Evolutionary conservation across 441 rosid genomes (phyloP), one percentile per base, ranked within the genome.

Genomic region (Omphalea diandra): DNA sequence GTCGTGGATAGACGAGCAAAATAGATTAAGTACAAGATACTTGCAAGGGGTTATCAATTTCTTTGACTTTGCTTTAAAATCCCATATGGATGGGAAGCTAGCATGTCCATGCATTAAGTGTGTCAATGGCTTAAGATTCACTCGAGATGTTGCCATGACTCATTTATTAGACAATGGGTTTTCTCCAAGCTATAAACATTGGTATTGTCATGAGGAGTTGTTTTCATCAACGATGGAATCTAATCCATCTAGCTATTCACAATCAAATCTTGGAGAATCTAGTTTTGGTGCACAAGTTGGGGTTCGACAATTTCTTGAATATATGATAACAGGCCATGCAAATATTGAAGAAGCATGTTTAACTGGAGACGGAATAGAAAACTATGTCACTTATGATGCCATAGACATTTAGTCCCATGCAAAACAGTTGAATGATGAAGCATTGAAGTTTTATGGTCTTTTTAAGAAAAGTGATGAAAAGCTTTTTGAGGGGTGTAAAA

Each of bases 391-490:
- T 2, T 11, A 18, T 9, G 6, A 18, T 18, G n/a, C n/a, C 14
- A 2, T 2, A 29, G n/a, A 17, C 10, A 31, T 7, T 3, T 31
- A 56, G 9, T 3, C 2, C 2, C 2, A 29, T 2, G 12, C 3
- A 8, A 43, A 55, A 68, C 0, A n/a, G 10, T 20, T 47, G 14
- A 69, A 33, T 59, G 41, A 69, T 5, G 35, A 46, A 58, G 26
- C n/a, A n/a, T n/a, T n/a, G n/a, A 50, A 50, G 22, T 50, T 50
- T 50, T 50, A 50, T 50, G 55, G 22, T 0, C 1, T 67, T n/a
- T 40, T 73, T 11, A 27, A 66, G 20, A 31, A 73, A 29, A 67
- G 4, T 17, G 41, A 66, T 59, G 53, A 46, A 26, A 4, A 47
- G 20, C 43, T 73, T 18, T 67, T 58, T 31, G 5, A 58, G 0